Base-by-base conservation (phyloP, 768 basidiomycete genomes). In the Tulasnella sp. region DNA sequence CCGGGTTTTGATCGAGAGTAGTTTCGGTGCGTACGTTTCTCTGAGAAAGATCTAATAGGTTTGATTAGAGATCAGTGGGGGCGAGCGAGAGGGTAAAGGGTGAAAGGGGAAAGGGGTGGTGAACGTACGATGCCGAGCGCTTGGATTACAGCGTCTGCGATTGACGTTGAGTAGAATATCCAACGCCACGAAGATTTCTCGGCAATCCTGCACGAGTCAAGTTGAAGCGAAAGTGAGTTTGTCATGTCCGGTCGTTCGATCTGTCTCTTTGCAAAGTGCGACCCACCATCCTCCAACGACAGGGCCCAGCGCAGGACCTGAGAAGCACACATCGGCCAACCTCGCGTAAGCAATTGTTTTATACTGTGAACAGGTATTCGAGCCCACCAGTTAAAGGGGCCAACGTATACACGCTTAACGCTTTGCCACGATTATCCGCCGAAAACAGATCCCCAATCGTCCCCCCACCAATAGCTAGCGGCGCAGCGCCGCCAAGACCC, bases 91-190 rank as follows among this genome's bases (percentile, higher is more conserved):
- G n/a, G n/a, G n/a, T n/a, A n/a, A n/a, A n/a, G n/a, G n/a, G n/a
- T n/a, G n/a, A 44, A 44, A 48, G 46, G 39, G 34, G 18, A 12
- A 34, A 42, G 48, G 42, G 71, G 34, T 5, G 36, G 36, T 12
- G 16, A 18, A 44, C 78, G 18, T 79, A 79, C 84, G 0, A 92
- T 10, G 1, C 92, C 92, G 1, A 88, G 80, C 0, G 88, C 72
- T 82, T 93, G 92, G 44, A 94, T 83, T 39, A 83, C 80, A 0
- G 85, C 90, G 80, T 89, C 90, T 0, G 88, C 86, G 48, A 92
- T 91, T 42, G 87, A 89, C 4, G 91, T 91, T 0, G 91, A 88
- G 89, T 92, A 92, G 83, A 93, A 94, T 40, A 92, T 91, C 92
- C 92, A 93, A 83, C 91, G 86, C 92, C 92, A 93, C 0, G 90